These are phyloP conservation scores for Penicillium mononematosum DNA, from an alignment of 495 filamentous ascomycete species.

Conservation along the genomic window DNA sequence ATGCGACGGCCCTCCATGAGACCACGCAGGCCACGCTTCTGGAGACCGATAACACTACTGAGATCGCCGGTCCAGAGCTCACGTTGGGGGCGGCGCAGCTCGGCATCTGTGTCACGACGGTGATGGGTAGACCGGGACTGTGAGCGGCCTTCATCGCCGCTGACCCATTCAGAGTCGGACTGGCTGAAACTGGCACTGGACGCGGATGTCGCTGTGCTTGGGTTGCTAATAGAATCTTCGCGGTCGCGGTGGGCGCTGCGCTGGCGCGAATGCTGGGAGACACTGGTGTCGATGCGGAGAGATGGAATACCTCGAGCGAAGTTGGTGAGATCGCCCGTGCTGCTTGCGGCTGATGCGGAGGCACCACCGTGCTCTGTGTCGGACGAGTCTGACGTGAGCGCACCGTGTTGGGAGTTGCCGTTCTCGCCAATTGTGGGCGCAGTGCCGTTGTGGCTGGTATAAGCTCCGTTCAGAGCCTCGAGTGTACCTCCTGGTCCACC, in stretches of 20 bases:
- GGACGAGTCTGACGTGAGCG: slow-evolving; percentile 44
- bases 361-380: slow-evolving; percentile 45
- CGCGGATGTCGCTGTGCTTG: slow-evolving; percentile 43
- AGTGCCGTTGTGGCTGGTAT: slow-evolving; percentile 26
- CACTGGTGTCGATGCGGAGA: slow-evolving; percentile 46
- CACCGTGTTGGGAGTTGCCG: slow-evolving; percentile 31
- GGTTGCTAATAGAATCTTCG: slow-evolving; percentile 44
- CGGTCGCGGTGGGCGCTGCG: slow-evolving; percentile 32
- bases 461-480: slow-evolving; percentile 42
- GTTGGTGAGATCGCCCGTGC: slow-evolving; percentile 28
- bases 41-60: slow-evolving; percentile 91
- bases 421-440: slow-evolving; percentile 20
- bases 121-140: slow-evolving; percentile 22
- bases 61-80: slow-evolving; percentile 82
- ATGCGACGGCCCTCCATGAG: slow-evolving; percentile 93
- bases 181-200: slow-evolving; percentile 46
- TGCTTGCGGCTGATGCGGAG: slow-evolving; percentile 37
- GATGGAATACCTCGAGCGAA: slow-evolving; percentile 39
- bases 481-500: slow-evolving; percentile 46
- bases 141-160: slow-evolving; percentile 25
- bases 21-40: slow-evolving; percentile 88
- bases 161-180: slow-evolving; percentile 42
- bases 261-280: slow-evolving; percentile 32
- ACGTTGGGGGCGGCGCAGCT: slow-evolving; percentile 27
- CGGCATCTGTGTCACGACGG: slow-evolving; percentile 38